Base-by-base conservation (phyloP, 768 basidiomycete species). In the Strobilomyces dryophilus region DNA sequence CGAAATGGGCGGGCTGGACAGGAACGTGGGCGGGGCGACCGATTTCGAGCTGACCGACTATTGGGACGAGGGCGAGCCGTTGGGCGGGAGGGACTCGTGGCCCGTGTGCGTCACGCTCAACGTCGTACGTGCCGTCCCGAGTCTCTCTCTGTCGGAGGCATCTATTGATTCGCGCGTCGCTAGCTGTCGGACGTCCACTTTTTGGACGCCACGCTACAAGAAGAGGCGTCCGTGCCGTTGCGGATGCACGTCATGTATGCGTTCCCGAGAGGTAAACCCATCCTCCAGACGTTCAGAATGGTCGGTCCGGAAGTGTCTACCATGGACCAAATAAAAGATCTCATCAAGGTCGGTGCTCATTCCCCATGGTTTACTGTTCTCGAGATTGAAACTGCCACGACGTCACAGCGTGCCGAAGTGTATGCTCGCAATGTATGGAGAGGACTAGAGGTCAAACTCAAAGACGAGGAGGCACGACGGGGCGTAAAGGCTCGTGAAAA, bases 11-110 rank as follows among this genome's bases (percentile, higher is more conserved):
- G 77, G 81, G 2, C 79, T 89, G 37, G 82, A 83, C 58, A 86
- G 83, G 15, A 74, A 81, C 32, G 67, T 73, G 35, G 66, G 65
- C 21, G 68, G 68, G 9, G 87, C 83, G 11, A 80, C 82, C 9
- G 92, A 95, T 67, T 94, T 94, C 59, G 92, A 95, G 70, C 76
- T 94, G 20, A 78, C 83, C 11, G 92, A 95, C 66, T 89, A 85
- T 56, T 92, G 89, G 89, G 91, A 91, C 61, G 89, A 90, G 57
- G 92, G 92, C 0, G 85, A 84, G 52, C 67, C 74, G 17, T 63
- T 92, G 27, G 76, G 73, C 36, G 84, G 83, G 2, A 73, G 82
- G 55, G 80, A 87, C 2, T 59, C 64, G 12, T 88, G 92, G 83
- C 92, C 92, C 0, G 75, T 94, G 5, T 83, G 83, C 55, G 71